A percentile compares a stretch with the other conserved stretches of the same genome.
Evolutionary conservation across 106 monocot genomes (phyloP).

Genomic region (Dendrobium nobile): DNA sequence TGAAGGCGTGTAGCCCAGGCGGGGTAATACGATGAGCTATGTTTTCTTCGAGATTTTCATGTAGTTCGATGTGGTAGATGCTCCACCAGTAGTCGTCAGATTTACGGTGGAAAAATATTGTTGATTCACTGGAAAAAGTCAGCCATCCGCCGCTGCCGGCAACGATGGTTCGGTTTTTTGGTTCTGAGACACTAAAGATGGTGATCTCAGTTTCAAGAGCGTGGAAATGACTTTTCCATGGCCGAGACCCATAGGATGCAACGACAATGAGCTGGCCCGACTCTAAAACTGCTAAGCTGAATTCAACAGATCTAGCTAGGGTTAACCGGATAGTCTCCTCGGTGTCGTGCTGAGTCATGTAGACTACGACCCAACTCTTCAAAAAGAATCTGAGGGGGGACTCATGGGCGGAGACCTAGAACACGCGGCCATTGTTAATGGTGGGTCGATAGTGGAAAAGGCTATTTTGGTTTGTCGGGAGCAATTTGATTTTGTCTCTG

Average conservation of each 20-base stretch:
- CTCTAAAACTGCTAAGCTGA: slow-evolving; percentile 68
- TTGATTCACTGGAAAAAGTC: slow-evolving; percentile 52
- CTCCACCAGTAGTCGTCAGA: slow-evolving; percentile 93
- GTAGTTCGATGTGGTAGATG: slow-evolving; percentile 45
- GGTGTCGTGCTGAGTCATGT: slow-evolving; percentile 21
- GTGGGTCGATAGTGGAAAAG: slow-evolving; percentile 74
- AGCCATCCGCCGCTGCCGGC: slow-evolving; percentile 64
- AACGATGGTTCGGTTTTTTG: slow-evolving; percentile 26
- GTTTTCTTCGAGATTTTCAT: slow-evolving; percentile 1
- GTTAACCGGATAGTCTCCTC: slow-evolving; percentile 37
- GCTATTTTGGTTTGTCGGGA: slow-evolving; percentile 29
- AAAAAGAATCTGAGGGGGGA: slow-evolving; percentile 25
- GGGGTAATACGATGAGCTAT: slow-evolving; percentile 51
- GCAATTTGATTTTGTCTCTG: slow-evolving; percentile 19
- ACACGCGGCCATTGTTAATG: slow-evolving; percentile 24
- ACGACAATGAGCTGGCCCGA: slow-evolving; percentile 70
- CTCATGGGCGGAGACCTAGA: slow-evolving; percentile 73
- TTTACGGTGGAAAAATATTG: slow-evolving; percentile 63
- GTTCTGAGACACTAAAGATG: slow-evolving; percentile 43
- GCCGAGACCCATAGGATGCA: slow-evolving; percentile 45
- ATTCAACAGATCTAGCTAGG: slow-evolving; percentile 41
- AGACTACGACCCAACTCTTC: slow-evolving; percentile 80
- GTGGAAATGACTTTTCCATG: slow-evolving; percentile 68
- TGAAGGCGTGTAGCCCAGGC: slow-evolving; percentile 75
- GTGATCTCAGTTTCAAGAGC: slow-evolving; percentile 66